Evolutionary conservation across 1,139 yeast genomes (phyloP), one percentile per base, ranked within the genome.

Genomic region (Yamadazyma epiphylla): DNA sequence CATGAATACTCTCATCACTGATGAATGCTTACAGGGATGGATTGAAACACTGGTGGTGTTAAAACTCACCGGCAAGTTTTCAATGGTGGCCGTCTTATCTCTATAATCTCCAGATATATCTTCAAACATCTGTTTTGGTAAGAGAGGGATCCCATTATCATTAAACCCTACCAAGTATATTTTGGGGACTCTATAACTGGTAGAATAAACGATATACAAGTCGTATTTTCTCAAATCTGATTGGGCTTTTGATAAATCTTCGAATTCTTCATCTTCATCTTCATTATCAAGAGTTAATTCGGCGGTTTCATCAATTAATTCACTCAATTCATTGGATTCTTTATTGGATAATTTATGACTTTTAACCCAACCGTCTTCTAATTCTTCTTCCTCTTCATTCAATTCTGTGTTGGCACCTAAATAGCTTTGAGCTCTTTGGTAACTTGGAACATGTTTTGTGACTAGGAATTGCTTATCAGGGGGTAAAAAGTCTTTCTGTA

Each of bases 41-140:
- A 91, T 89, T 6, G 95, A 86, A 5, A 94, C 89, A 13, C 94
- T 73, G 0, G 94, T 84, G 22, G 91, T 75, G 49, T 80, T 78
- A 32, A 74, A 76, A 33, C 80, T 70, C 46, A 89, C 89, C 4
- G 98, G 98, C 5, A 95, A 80, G 41, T 76, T 78, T 56, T 91
- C 99, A 39, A 91, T 89, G 1, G 99, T 91, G 19, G 94, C 98
- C 0, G 99, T 94, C 58, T 91, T 91, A 50, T 89, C 89, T 49
- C 91, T 77, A 58, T 91, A 91, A 54, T 91, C 99, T 22, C 82
- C 75, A 8, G 89, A 77, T 30, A 91, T 87, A 53, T 91, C 99
- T 49, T 89, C 94, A 60, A 88, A 88, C 97, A 91, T 91, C 48
- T 85, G 83, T 20, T 79, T 67, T 1, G 98, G 96, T 15, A 84